Conservation (phyloP, 1,284 basidiomycete genomes). For the Sanghuangporus sanghuang region DNA sequence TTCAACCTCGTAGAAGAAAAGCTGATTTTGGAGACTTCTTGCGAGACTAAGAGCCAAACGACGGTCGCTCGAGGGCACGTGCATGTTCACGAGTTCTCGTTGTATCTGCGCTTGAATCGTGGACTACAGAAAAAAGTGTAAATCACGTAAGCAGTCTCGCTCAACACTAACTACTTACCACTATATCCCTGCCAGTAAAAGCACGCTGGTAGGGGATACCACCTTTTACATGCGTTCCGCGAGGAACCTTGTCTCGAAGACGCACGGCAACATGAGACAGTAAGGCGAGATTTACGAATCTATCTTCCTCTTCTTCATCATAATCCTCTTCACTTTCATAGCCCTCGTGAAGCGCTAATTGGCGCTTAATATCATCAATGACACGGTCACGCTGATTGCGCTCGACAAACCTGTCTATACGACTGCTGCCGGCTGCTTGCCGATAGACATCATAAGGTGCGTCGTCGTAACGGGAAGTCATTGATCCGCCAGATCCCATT, state of each 20-base stretch:
- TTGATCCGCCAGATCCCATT: conserved; percentile 11
- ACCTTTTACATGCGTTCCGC: conserved; percentile 85
- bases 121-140: conserved; percentile 39
- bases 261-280: conserved; percentile 87
- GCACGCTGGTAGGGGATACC: conserved; percentile 82
- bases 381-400: conserved; percentile 21
- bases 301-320: conserved; percentile 67
- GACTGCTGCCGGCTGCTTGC: conserved; percentile 8
- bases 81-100: conserved; percentile 65
- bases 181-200: conserved; percentile 90
- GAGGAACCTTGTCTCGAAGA: conserved; percentile 80
- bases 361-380: conserved; percentile 38
- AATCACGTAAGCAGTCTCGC: conserved; percentile 8
- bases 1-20: conserved; percentile 97
- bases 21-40: conserved; percentile 82
- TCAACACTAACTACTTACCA: conserved; percentile 50
- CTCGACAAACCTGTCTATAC: conserved; percentile 9
- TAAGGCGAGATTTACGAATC: conserved; percentile 83
- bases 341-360: conserved; percentile 36
- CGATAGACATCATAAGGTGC: conserved; percentile 9
- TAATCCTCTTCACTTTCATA: conserved; percentile 43
- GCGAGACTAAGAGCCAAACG: conserved; percentile 83
- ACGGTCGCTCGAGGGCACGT: conserved; percentile 65
- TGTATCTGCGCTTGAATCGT: conserved; percentile 80
- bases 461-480: conserved; percentile 11